Evolutionary conservation across 2,329 filamentous ascomycete species (phyloP).

Genomic region (Reticulascus tulasneorum): DNA sequence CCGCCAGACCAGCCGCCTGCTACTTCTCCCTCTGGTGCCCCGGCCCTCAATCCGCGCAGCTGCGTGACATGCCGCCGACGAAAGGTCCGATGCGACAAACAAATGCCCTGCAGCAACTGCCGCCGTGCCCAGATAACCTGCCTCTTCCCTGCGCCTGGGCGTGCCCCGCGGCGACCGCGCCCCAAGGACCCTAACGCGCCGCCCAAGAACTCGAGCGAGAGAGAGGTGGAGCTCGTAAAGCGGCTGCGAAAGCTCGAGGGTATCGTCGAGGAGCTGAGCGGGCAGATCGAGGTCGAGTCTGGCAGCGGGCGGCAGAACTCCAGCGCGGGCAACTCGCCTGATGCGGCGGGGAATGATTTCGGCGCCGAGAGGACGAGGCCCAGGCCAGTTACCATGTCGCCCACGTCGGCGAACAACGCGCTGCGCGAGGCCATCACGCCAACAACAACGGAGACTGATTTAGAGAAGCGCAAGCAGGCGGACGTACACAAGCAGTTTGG

Average conservation of each 20-base stretch:
- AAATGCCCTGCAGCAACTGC: constrained; percentile 73
- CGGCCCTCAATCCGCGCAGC: constrained; percentile 42
- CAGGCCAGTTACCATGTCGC: not conserved
- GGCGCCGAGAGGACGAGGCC: constrained; percentile 9
- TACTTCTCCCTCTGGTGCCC: constrained; percentile 17
- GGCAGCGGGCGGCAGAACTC: constrained; percentile 16
- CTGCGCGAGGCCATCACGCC: not conserved
- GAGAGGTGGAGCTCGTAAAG: constrained; percentile 67
- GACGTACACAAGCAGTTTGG: constrained; percentile 54
- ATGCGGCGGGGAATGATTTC: constrained; percentile 17
- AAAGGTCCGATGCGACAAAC: constrained; percentile 76
- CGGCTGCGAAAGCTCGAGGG: constrained; percentile 69
- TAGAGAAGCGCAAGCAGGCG: constrained; percentile 14
- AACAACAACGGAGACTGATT: constrained; percentile 15
- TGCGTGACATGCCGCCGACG: constrained; percentile 49
- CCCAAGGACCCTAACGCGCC: constrained; percentile 61
- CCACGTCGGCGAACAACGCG: not conserved
- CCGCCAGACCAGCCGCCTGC: constrained; percentile 13
- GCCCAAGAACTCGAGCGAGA: constrained; percentile 55
- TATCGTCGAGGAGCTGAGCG: constrained; percentile 67
- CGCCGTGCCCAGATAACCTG: constrained; percentile 67
- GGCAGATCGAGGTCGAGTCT: constrained; percentile 55
- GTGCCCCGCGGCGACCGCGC: constrained; percentile 64
- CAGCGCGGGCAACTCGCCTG: constrained; percentile 23
- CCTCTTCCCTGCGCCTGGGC: constrained; percentile 69